Percentiles rank a stretch among this genome's conserved stretches.
These are phyloP conservation scores for Trichosporon asahii DNA, from an alignment of 1,284 basidiomycete genomes.

Conservation along the genomic window DNA sequence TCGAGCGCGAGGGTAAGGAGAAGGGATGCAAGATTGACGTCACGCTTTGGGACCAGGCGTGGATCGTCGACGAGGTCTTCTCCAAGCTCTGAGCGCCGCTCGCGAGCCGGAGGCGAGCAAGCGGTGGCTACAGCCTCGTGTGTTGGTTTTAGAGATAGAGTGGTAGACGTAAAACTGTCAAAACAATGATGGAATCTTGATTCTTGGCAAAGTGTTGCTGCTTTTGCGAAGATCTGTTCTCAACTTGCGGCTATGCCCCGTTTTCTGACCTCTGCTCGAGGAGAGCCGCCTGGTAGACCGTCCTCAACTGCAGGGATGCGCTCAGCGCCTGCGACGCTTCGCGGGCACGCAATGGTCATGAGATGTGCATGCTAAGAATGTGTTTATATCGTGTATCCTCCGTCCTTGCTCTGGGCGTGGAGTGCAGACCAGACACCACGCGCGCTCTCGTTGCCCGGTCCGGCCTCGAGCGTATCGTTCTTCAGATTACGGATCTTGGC, in stretches of 20 bases:
- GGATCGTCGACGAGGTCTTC: conserved; percentile 76
- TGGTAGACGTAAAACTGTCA: neutral
- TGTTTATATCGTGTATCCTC: conserved; percentile 45
- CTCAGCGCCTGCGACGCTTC: no score
- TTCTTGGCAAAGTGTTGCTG: neutral
- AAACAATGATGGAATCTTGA: neutral
- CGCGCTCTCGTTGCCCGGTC: conserved; percentile 45
- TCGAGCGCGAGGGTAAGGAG: conserved; percentile 64
- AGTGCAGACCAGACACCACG: conserved; percentile 49
- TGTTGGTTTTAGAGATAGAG: neutral
- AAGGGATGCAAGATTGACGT: conserved; percentile 67
- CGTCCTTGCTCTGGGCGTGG: conserved; percentile 40
- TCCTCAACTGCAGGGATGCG: no score
- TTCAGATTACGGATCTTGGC: conserved; percentile 50
- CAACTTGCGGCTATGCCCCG: no score
- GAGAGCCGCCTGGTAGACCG: no score
- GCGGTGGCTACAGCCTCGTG: neutral
- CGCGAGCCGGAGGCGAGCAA: neutral
- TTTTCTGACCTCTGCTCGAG: no score
- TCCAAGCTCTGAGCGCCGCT: neutral
- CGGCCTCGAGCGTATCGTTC: conserved; percentile 48
- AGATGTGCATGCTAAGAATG: neutral
- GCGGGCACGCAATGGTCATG: neutral
- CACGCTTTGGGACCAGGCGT: conserved; percentile 83
- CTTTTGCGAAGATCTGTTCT: no score